Evolutionary conservation across 2,329 filamentous ascomycete genomes (phyloP), one percentile per base, ranked within the genome.

Genomic region (Alternaria atra): DNA sequence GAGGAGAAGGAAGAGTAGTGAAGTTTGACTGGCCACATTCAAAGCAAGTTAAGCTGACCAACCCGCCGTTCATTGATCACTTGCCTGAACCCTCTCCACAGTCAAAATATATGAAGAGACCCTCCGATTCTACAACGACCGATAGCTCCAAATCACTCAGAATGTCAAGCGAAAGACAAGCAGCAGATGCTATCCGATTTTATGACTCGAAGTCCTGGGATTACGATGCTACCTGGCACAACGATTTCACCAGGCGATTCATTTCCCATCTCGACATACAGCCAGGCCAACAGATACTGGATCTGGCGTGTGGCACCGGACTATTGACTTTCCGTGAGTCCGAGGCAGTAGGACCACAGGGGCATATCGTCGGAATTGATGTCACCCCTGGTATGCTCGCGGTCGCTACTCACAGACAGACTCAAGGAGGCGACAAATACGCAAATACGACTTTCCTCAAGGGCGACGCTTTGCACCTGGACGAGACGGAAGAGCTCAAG

Each of bases 301-400:
- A 84, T 55, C 71, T 84, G 15, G 81, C 81, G 6, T 83, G 80
- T 60, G 81, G 81, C 4, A 83, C 81, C 6, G 82, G 82, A 5
- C 75, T 83, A 0, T 70, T 83, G 15, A 78, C 76, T 1, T 77
- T 82, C 61, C 72, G 76, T 7, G 78, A 77, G 34, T 73, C 77
- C 9, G 69, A 79, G n/a, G 72, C 65, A 5, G 79, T 82, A 5
- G 80, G 80, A 0, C 59, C 74, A 10, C 57, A 65, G 7, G 81
- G 81, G 9, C 53, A 62, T 7, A 79, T 83, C 1, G 55, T 79
- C 9, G 81, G 80, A 15, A 65, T 83, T 34, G 82, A 84, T 58
- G 70, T 83, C 29, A 76, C 74, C 4, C 72, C 70, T 8, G 76
- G 77, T 30, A 82, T 82, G 81, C 74, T 83, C 12, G 68, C 67